phyloP scores from a whole-genome alignment of 2,329 filamentous ascomycete genomes.

The Penicillium freii region DNA sequence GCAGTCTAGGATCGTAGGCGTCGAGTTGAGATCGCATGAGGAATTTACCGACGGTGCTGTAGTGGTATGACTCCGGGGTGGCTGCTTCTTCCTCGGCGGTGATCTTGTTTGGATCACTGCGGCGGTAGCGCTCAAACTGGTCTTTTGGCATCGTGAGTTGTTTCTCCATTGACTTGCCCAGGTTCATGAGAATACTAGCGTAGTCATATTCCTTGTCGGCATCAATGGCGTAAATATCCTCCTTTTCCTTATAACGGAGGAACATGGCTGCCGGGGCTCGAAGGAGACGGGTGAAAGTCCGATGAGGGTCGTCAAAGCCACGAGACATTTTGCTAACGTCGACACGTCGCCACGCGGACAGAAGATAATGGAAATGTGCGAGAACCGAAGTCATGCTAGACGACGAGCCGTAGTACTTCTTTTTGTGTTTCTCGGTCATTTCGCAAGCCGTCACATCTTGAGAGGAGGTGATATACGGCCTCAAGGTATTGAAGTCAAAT shows the following conservation, averaged over 20 bases:
- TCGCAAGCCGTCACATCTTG: constrained; percentile 70
- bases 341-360: constrained; percentile 78
- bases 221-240: constrained; percentile 90
- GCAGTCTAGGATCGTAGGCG: constrained; percentile 79
- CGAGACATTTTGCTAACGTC: constrained; percentile 66
- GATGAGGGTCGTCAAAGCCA: constrained; percentile 60
- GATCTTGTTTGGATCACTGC: constrained; percentile 64
- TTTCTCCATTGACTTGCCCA: constrained; percentile 97
- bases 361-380: constrained; percentile 86
- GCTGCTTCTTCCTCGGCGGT: constrained; percentile 66
- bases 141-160: constrained; percentile 78
- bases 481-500: constrained; percentile 86
- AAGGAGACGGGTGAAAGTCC: constrained; percentile 68
- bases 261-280: constrained; percentile 77
- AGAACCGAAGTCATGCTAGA: constrained; percentile 92
- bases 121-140: constrained; percentile 82
- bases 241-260: constrained; percentile 73
- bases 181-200: constrained; percentile 82
- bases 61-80: constrained; percentile 78
- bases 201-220: constrained; percentile 89
- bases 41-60: constrained; percentile 80
- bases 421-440: constrained; percentile 64
- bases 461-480: constrained; percentile 87
- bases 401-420: constrained; percentile 89
- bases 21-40: constrained; percentile 95